A percentile compares a stretch with the other conserved stretches of the same genome.
Evolutionary conservation across 805 yeast genomes (phyloP).

Genomic region (Nakazawaea populi): DNA sequence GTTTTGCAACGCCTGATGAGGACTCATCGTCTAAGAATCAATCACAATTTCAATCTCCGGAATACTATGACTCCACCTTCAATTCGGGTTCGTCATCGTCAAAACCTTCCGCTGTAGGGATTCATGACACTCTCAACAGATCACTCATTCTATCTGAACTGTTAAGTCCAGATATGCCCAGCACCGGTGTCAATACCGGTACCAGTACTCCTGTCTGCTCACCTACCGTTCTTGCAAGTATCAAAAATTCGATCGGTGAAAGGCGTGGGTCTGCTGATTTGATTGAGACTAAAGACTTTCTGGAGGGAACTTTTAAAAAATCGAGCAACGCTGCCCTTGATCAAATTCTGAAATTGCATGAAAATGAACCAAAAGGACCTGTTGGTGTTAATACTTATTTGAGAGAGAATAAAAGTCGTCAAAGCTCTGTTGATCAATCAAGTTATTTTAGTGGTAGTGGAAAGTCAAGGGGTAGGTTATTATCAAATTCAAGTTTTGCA

Average conservation of each 20-base stretch:
- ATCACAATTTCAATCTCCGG: background rate
- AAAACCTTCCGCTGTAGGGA: background rate
- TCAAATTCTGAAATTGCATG: background rate
- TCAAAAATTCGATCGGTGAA: background rate
- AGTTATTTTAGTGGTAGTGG: background rate
- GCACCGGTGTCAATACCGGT: background rate
- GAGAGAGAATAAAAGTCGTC: background rate
- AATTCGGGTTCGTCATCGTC: slow-evolving; percentile 7
- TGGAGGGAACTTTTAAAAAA: slow-evolving; percentile 7
- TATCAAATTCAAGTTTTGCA: slow-evolving; percentile 71
- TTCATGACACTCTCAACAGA: background rate
- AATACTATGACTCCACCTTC: background rate
- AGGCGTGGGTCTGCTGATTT: slow-evolving; percentile 9
- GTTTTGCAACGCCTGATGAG: slow-evolving; percentile 6
- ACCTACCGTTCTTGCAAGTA: background rate
- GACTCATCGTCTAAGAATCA: background rate
- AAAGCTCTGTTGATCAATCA: background rate
- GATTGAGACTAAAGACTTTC: slow-evolving; percentile 4
- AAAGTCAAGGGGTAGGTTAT: slow-evolving; percentile 24
- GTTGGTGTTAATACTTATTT: background rate
- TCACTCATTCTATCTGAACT: slow-evolving; percentile 5
- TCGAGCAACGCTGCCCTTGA: slow-evolving; percentile 3
- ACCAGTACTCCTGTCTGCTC: background rate
- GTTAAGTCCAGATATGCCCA: slow-evolving; percentile 3
- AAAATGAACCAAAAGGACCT: background rate